A percentile compares a stretch with the other conserved stretches of the same genome.
Evolutionary conservation across 1,284 basidiomycete species (phyloP).

Genomic region (Bjerkandera adusta): DNA sequence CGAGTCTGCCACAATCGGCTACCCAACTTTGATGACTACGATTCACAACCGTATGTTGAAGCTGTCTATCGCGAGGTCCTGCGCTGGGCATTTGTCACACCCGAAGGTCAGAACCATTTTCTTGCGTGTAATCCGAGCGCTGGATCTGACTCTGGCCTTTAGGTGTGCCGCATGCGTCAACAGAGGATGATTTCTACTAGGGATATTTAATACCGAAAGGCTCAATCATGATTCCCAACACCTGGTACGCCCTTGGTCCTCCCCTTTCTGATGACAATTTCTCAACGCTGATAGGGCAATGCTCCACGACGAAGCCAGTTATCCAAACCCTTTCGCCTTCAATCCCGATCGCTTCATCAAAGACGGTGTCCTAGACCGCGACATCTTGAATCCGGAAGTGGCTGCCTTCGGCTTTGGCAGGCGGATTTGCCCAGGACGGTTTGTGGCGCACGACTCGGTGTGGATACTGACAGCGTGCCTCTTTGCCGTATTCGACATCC

Average conservation of each 20-base stretch:
- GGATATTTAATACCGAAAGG: constrained; percentile 26
- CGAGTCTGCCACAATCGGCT: constrained; percentile 29
- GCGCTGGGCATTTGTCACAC: too few relatives aligned
- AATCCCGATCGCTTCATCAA: constrained; percentile 5
- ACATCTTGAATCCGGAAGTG: constrained; percentile 4
- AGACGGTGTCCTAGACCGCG: not conserved
- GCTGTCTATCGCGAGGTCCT: constrained; percentile 32
- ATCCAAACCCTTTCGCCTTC: constrained; percentile 3
- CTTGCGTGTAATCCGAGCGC: too few relatives aligned
- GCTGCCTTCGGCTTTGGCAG: constrained; percentile 16
- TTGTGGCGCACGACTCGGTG: not conserved
- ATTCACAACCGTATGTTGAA: constrained; percentile 30
- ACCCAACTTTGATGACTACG: constrained; percentile 31
- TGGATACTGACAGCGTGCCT: too few relatives aligned
- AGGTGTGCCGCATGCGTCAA: constrained; percentile 17
- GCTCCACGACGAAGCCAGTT: constrained; percentile 1
- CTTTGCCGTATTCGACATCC: too few relatives aligned
- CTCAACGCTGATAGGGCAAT: not conserved
- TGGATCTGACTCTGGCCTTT: too few relatives aligned
- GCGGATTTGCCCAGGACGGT: constrained; percentile 3
- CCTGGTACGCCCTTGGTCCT: not conserved
- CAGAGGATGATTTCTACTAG: constrained; percentile 17
- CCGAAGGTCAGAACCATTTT: too few relatives aligned
- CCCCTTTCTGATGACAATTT: not conserved
- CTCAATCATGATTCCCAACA: constrained; percentile 21